Base-by-base conservation (phyloP, 495 filamentous ascomycete genomes). In the Annulohypoxylon stygium region DNA sequence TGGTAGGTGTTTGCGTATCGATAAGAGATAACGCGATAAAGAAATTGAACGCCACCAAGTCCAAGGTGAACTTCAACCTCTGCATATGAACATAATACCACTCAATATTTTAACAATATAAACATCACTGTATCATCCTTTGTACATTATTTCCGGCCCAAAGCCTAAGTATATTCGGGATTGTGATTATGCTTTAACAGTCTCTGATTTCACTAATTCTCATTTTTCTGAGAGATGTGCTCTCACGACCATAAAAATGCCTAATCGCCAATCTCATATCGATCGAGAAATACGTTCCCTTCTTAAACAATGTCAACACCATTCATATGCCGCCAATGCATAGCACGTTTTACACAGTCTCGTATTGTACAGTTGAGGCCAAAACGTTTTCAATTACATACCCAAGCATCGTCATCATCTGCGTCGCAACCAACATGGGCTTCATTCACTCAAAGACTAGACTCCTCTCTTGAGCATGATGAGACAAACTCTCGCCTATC, bases 311-410 rank as follows among this genome's bases (percentile, higher is more conserved):
- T 78, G 76, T 51, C 71, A 61, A 73, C 57, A 47, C 66, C 74
- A 16, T 78, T 75, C 59, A 65, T 73, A 66, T 78, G 76, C 50
- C 69, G 67, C 51, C 67, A 65, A 70, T 78, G 76, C 41, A 64
- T 69, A 62, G 57, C 60, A 25, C 69, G 66, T 43, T 61, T 77
- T 50, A 47, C 69, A 4, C 53, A 51, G 9, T 55, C 55, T 23
- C 23, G 39, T 11, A 11, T 34, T 30, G 16, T 26, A 18, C 59
- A 23, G 25, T 5, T 50, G 2, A 65, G 47, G 39, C 47, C 54
- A 1, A 69, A 48, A 12, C 5, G 8, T 34, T 62, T 53, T 6
- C 58, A 65, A 55, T 14, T 69, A 34, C 68, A 65, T 37, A 65
- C 64, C 5, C 64, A 60, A 62, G 73, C 65, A 14, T 23, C 25